phyloP scores from a whole-genome alignment of 1,139 yeast genomes.

The Spathaspora sp. region DNA sequence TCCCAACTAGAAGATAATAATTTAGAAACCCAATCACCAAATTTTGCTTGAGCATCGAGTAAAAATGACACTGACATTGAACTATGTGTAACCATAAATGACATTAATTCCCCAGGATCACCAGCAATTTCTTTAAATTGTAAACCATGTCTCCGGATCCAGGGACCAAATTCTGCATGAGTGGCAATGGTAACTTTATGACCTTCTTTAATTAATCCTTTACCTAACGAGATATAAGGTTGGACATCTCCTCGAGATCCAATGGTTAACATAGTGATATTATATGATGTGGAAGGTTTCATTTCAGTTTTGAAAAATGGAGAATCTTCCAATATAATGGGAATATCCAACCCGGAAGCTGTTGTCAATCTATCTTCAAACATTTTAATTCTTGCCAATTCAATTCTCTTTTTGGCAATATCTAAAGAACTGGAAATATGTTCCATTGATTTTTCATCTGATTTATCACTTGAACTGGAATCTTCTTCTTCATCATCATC shows the following conservation, averaged over 20 bases:
- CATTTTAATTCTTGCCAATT: conserved; percentile 54
- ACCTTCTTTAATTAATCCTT: conserved; percentile 75
- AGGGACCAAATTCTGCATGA: conserved; percentile 73
- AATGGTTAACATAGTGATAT: conserved; percentile 75
- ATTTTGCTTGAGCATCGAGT: conserved; percentile 77
- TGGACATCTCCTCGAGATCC: conserved; percentile 97
- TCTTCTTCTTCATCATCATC: not conserved
- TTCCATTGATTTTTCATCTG: not conserved
- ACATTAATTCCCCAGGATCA: conserved; percentile 89
- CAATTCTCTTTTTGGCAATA: conserved; percentile 27
- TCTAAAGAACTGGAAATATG: conserved; percentile 6
- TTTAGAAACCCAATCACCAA: conserved; percentile 78
- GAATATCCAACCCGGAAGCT: conserved; percentile 63
- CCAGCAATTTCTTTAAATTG: conserved; percentile 81
- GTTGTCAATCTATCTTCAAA: conserved; percentile 61
- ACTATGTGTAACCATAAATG: conserved; percentile 89
- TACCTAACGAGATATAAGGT: conserved; percentile 88
- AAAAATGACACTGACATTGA: conserved; percentile 80
- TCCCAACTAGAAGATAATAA: conserved; percentile 72
- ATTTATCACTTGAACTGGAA: not conserved
- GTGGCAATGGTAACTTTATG: conserved; percentile 84
- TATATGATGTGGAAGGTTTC: conserved; percentile 52
- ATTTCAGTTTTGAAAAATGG: conserved; percentile 55
- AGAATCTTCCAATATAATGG: conserved; percentile 64
- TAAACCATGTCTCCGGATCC: conserved; percentile 70